phyloP scores from a whole-genome alignment of 495 filamentous ascomycete genomes.

The Tuber melanosporum region DNA sequence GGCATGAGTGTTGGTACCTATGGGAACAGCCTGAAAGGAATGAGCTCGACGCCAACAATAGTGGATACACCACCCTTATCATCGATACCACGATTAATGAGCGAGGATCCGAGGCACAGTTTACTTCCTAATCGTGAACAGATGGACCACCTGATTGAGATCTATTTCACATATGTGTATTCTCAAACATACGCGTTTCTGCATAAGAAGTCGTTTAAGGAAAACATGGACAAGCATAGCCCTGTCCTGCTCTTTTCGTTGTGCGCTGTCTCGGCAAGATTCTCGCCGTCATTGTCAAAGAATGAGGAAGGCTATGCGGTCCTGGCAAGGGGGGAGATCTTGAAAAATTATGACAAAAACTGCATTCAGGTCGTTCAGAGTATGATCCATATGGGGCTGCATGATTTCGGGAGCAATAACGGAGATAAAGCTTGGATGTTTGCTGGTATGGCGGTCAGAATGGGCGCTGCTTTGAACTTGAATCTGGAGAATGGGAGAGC shows the following conservation, averaged over 20 bases:
- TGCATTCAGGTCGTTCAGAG: conserved; percentile 39
- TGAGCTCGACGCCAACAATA: conserved; percentile 31
- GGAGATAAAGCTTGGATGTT: conserved; percentile 43
- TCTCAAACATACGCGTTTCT: conserved; percentile 43
- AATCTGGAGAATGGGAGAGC: conserved; percentile 39
- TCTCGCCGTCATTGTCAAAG: conserved; percentile 17
- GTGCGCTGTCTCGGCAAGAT: conserved; percentile 40
- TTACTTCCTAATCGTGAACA: conserved; percentile 17
- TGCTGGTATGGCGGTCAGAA: conserved; percentile 42
- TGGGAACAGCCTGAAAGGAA: conserved; percentile 13
- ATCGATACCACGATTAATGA: conserved; percentile 24
- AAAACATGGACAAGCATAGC: conserved; percentile 26
- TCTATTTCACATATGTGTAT: conserved; percentile 41
- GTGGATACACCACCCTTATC: conserved; percentile 25
- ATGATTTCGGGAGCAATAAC: conserved; percentile 41
- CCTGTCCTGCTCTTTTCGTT: conserved; percentile 39
- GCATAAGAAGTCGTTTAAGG: conserved; percentile 34
- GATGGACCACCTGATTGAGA: conserved; percentile 23
- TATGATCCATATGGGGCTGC: conserved; percentile 41
- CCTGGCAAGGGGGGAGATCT: conserved; percentile 31
- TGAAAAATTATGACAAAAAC: conserved; percentile 39
- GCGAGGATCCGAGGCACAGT: conserved; percentile 35
- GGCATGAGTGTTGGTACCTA: conserved; percentile 10
- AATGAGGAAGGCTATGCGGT: conserved; percentile 27
- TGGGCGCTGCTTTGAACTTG: conserved; percentile 41